Conservation (phyloP, 768 basidiomycete species). For the Leccinum uliginosum region DNA sequence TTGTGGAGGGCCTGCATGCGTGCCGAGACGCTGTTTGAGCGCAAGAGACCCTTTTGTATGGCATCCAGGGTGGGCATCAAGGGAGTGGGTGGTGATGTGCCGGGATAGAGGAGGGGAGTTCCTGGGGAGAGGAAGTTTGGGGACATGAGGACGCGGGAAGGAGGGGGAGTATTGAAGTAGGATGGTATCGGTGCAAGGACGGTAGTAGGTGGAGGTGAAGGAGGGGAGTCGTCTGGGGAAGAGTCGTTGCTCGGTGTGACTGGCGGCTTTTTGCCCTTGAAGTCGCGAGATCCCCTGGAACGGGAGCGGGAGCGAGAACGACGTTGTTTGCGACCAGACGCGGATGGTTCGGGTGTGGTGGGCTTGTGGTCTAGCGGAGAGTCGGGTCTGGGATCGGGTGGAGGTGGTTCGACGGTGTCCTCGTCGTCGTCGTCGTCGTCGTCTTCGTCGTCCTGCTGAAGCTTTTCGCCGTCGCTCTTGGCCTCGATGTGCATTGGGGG, state of each 20-base stretch:
- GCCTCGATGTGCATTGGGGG: conserved; percentile 84
- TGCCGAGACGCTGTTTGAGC: conserved; percentile 88
- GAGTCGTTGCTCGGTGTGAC: conserved; percentile 57
- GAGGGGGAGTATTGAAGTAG: conserved; percentile 44
- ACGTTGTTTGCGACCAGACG: conserved; percentile 53
- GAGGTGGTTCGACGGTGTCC: conserved; percentile 6
- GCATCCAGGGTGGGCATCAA: conserved; percentile 74
- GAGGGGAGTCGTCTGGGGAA: conserved; percentile 56
- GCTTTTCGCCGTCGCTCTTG: conserved; percentile 77
- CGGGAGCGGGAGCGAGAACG: conserved; percentile 67
- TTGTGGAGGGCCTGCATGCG: conserved; percentile 79
- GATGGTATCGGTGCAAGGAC: conserved; percentile 53
- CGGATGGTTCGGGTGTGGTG: conserved; percentile 40
- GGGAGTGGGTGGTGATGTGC: conserved; percentile 57
- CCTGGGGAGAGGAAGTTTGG: conserved; percentile 53
- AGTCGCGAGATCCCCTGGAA: conserved; percentile 62
- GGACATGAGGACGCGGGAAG: conserved; percentile 36
- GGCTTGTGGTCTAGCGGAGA: conserved; percentile 27
- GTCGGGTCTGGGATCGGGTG: conserved; percentile 21
- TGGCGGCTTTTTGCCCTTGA: conserved; percentile 58
- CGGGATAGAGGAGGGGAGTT: conserved; percentile 57
- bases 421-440: conserved; percentile 37
- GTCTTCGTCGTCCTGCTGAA: conserved; percentile 28
- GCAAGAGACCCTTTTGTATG: conserved; percentile 71
- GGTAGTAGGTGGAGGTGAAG: conserved; percentile 27